Base-by-base conservation (phyloP, 2,329 filamentous ascomycete species). In the Diplodia intermedia region DNA sequence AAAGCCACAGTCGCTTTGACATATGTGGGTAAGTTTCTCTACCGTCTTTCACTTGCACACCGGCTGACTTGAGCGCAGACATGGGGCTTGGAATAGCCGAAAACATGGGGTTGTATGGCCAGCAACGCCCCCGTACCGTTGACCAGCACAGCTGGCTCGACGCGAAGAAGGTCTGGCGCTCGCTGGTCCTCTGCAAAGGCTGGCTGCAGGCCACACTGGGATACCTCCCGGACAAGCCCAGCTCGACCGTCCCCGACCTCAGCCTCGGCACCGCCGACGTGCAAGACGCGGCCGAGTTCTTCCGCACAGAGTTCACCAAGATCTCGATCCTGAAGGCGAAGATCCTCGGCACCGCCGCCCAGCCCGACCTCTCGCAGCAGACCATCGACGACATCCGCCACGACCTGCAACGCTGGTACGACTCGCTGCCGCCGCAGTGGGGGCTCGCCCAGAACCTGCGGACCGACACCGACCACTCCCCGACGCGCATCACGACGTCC, bases 1-100 rank as follows among this genome's bases (percentile, higher is more conserved):
- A 70, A 73, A 36, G 71, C 71, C 5, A 68, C 50, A 18, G 71
- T 73, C 0, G 67, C 71, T n/a, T 40, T 72, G n/a, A 70, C 71
- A 18, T 73, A 72, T 49, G 68, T 72, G 40, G 72, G 71, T 72
- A 69, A 12, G 61, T 38, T 9, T 38, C 11, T 54, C 31, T 5
- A 5, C 7, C 4, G 6, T 2, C 2, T 29, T 29, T 29, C 26
- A 31, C 52, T 20, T 29, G 15, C 2, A 18, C 18, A 5, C 29
- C 52, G 18, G 8, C 26, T 29, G 52, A 54, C 52, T 29, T 33
- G 4, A 29, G 52, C 52, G 7, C 14, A 43, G 40, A 43, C 8
- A 18, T 43, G 40, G 40, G 40, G 14, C 52, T 54, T 31, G 52
- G 52, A 54, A 54, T 54, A 29, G 52, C 52, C 31, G 26, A 26